A percentile compares a stretch with the other conserved stretches of the same genome.
These are phyloP conservation scores for Furcasterigmium sp. DNA, from an alignment of 2,329 filamentous ascomycete species.

Conservation along the genomic window DNA sequence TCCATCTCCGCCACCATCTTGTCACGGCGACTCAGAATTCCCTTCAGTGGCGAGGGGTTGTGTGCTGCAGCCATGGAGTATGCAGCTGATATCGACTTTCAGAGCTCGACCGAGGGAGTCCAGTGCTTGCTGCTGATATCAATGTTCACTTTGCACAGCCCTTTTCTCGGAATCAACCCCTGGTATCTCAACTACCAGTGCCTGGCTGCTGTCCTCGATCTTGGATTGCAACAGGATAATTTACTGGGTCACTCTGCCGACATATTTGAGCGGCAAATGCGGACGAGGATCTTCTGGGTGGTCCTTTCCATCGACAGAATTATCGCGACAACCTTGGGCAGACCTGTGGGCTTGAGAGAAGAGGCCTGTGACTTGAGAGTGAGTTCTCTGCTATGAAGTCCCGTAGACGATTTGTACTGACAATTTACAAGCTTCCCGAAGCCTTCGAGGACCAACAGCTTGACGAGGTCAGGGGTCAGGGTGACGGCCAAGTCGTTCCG, in stretches of 20 bases:
- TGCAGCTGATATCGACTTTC: constrained; percentile 37
- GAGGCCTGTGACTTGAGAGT: constrained; percentile 49
- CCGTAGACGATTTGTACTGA: no score
- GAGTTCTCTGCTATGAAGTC: no score
- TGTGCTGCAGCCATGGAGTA: constrained; percentile 40
- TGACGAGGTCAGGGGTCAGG: neutral
- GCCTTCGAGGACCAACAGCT: constrained; percentile 17
- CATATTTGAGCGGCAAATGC: constrained; percentile 44
- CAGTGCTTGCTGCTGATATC: constrained; percentile 42
- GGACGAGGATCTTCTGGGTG: constrained; percentile 50
- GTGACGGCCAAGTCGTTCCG: no score
- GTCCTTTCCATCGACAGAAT: constrained; percentile 46
- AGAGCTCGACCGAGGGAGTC: constrained; percentile 41
- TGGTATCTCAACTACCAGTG: constrained; percentile 54
- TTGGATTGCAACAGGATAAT: constrained; percentile 46
- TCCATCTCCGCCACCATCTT: constrained; percentile 41
- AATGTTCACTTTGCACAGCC: constrained; percentile 45
- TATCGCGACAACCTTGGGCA: constrained; percentile 49
- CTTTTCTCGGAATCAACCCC: constrained; percentile 40
- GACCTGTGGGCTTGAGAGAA: constrained; percentile 48
- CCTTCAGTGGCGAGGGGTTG: constrained; percentile 42
- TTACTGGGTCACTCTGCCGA: constrained; percentile 35
- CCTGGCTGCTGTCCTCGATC: constrained; percentile 41
- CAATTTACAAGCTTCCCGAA: constrained; percentile 18
- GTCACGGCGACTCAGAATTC: constrained; percentile 34